These are phyloP conservation scores for Russula lepida DNA, from an alignment of 768 basidiomycete genomes.

Conservation along the genomic window DNA sequence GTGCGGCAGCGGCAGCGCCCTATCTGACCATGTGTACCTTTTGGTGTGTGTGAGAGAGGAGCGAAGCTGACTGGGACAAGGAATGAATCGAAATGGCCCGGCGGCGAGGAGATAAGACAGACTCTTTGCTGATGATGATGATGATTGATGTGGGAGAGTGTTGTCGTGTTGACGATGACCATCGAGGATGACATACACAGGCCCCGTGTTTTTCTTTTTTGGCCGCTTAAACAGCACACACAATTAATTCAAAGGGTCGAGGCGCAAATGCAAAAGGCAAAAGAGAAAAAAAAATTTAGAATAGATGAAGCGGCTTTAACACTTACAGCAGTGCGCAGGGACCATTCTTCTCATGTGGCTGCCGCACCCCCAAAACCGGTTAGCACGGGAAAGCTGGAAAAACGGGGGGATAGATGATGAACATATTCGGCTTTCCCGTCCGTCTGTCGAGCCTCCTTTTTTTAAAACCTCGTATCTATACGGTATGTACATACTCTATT, in stretches of 20 bases:
- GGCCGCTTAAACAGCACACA: neutral
- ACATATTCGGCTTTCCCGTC: slow-evolving; percentile 1
- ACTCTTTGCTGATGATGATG: too few relatives aligned
- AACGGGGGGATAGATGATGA: neutral
- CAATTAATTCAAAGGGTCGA: neutral
- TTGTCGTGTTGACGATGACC: too few relatives aligned
- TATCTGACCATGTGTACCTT: neutral
- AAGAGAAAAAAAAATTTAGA: neutral
- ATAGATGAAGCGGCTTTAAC: neutral
- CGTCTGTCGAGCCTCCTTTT: neutral
- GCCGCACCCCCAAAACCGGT: slow-evolving; percentile 6
- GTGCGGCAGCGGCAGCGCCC: neutral
- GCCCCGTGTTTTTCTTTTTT: too few relatives aligned
- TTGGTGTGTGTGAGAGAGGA: neutral
- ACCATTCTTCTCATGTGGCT: slow-evolving; percentile 11
- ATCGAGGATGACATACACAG: too few relatives aligned
- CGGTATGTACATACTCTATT: neutral
- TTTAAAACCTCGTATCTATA: neutral
- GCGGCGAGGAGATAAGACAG: neutral
- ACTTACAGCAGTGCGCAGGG: too few relatives aligned
- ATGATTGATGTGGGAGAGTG: too few relatives aligned
- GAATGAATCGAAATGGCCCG: too few relatives aligned
- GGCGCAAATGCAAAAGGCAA: neutral
- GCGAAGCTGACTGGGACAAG: too few relatives aligned
- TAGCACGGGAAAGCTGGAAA: slow-evolving; percentile 5